phyloP scores from a whole-genome alignment of 2,329 filamentous ascomycete species.

The Hymenoscyphus scutula region DNA sequence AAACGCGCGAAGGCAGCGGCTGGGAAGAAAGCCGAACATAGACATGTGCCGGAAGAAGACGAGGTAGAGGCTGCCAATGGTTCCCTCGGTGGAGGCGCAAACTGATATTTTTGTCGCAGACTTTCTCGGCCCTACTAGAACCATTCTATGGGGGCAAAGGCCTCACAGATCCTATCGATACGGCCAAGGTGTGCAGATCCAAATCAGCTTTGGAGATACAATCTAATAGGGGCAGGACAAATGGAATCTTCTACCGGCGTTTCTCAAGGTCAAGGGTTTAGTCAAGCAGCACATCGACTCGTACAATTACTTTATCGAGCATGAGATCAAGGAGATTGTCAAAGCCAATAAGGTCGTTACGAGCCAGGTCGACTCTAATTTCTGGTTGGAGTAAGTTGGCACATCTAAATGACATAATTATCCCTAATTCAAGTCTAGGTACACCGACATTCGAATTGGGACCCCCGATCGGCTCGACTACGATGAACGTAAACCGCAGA shows the following conservation, averaged over 20 bases:
- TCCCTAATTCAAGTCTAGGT: slow-evolving; percentile 37
- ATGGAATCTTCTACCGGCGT: slow-evolving; percentile 95
- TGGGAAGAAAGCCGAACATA: slow-evolving; percentile 23
- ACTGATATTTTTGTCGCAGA: slow-evolving; percentile 30
- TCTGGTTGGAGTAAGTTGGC: slow-evolving; percentile 70
- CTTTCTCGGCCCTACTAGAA: slow-evolving; percentile 63
- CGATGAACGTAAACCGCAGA: slow-evolving; percentile 66
- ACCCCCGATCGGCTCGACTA: slow-evolving; percentile 76
- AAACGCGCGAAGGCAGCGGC: slow-evolving; percentile 28
- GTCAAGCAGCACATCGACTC: slow-evolving; percentile 90
- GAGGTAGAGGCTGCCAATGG: slow-evolving; percentile 25
- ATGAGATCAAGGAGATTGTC: slow-evolving; percentile 95
- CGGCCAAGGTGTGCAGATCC: slow-evolving; percentile 44
- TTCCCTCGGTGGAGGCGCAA: neutral
- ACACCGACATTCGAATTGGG: slow-evolving; percentile 86
- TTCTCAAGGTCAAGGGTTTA: slow-evolving; percentile 91
- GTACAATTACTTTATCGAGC: slow-evolving; percentile 97
- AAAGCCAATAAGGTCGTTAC: slow-evolving; percentile 84
- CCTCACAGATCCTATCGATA: slow-evolving; percentile 67
- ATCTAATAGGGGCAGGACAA: slow-evolving; percentile 68
- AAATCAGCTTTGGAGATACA: neutral
- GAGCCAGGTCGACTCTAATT: slow-evolving; percentile 89
- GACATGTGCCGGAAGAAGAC: slow-evolving; percentile 23
- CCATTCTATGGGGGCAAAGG: slow-evolving; percentile 69
- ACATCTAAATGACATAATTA: neutral